These are phyloP conservation scores for Massariosphaeria phaeospora DNA, from an alignment of 495 filamentous ascomycete species.

Conservation along the genomic window DNA sequence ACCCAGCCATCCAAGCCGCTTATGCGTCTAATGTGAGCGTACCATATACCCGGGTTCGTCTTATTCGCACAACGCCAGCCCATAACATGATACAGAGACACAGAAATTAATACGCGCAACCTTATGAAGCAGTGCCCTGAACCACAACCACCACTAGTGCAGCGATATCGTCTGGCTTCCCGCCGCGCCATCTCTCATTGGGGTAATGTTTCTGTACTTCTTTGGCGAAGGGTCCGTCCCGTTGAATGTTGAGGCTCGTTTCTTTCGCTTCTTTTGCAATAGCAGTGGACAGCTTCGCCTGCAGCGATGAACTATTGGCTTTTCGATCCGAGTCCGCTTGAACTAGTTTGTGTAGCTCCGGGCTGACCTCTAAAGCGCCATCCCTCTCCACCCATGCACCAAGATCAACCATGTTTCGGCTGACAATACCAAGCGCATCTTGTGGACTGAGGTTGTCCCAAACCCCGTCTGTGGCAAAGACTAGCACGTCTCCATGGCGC, in stretches of 20 bases:
- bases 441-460: conserved; percentile 95
- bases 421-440: conserved; percentile 76
- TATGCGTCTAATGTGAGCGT: too few relatives aligned
- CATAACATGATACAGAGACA: conserved; percentile 11
- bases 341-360: conserved; percentile 24
- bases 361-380: conserved; percentile 50
- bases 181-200: conserved; percentile 74
- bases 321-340: conserved; percentile 28
- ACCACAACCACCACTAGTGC: conserved; percentile 70
- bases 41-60: too few relatives aligned
- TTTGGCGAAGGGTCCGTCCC: conserved; percentile 90
- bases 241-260: conserved; percentile 68
- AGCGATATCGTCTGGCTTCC: conserved; percentile 89
- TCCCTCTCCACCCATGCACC: conserved; percentile 66
- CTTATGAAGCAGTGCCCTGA: conserved; percentile 5
- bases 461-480: conserved; percentile 91
- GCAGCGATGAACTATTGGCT: conserved; percentile 49
- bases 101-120: neutral
- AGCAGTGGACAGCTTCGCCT: conserved; percentile 69
- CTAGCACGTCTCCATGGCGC: conserved; percentile 82
- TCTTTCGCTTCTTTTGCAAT: conserved; percentile 76
- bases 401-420: conserved; percentile 61
- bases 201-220: conserved; percentile 85
- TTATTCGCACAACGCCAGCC: conserved; percentile 20
- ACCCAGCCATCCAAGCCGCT: too few relatives aligned